Base-by-base conservation (phyloP, 352 stramenopile species). In the Globisporangium canariense region DNA sequence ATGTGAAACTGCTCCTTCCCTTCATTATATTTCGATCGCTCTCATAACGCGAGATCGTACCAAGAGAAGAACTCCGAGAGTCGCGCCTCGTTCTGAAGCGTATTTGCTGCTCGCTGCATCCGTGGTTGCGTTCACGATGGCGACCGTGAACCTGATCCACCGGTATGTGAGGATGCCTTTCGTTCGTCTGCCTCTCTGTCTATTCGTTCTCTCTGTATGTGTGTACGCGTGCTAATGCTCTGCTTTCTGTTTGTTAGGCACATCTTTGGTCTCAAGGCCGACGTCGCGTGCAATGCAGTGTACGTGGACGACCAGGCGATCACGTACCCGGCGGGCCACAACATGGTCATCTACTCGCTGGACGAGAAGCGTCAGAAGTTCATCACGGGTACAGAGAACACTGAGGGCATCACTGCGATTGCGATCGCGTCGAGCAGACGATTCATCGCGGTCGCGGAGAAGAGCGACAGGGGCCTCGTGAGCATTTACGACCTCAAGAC, bases 331-430 rank as follows among this genome's bases (percentile, higher is more conserved):
- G 95, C 88, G 18, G 92, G 91, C 34, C 89, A 97, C 75, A 86
- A 83, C 60, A 66, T 98, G 16, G 79, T 97, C 46, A 73, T 97
- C 46, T 93, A 94, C 66, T 90, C 85, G 30, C 73, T 96, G 36
- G 90, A 98, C 62, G 93, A 96, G 65, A 96, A 97, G 69, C 81
- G 88, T 5, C 93, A 98, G 64, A 91, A 96, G 69, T 94, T 97
- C 63, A 90, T 95, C 63, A 69, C 84, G n/a, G 81, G 73, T 32
- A 90, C 81, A 0, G 85, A 94, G 60, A 82, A 81, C 62, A 92
- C 85, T 13, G 72, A 81, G 28, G 85, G 85, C 46, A 85, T 92
- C 69, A 89, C 85, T 9, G 72, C 81, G 2, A 69, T 88, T 4
- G 80, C 85, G 13, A 69, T 91, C 43, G 88, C 90, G 34, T 75